Evolutionary conservation across 495 filamentous ascomycete species (phyloP), one percentile per base, ranked within the genome.

Genomic region (Neurospora sp.): DNA sequence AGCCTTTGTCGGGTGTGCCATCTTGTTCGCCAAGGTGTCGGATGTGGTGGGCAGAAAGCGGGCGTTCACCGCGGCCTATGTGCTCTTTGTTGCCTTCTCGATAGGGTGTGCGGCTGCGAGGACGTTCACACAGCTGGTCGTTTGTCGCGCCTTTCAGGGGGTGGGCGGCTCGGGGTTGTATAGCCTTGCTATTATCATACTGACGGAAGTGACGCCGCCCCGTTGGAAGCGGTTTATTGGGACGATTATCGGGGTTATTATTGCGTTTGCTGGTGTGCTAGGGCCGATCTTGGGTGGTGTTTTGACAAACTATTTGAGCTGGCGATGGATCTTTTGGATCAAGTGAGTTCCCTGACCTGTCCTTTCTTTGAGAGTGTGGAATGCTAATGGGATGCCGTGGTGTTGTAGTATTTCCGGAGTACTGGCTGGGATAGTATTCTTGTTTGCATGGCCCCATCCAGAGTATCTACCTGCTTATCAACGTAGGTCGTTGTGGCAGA

Each of bases 241-340:
- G 3, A 72, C 71, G 4, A 45, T 82, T 16, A 73, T 83, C 3
- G 80, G 80, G 12, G 35, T 78, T 0, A 76, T 79, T 14, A 39
- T 83, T 31, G 80, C 80, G n/a, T 22, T 75, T 16, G 69, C 80
- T 4, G 81, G 81, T 20, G 79, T 82, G 9, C 65, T 88, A 16
- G 91, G 91, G 0, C 91, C 91, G 6, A 78, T 93, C 1, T 78
- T 92, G 7, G 90, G 91, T 8, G 91, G 91, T 27, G 78, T 86
- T 0, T 85, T 93, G 73, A 87, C 90, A 0, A 75, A 91, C 61
- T 83, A 85, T 35, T 79, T 88, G 0, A 84, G 82, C 22, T 92
- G 91, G 91, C 77, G 90, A 69, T 93, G 91, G 90, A 84, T 84
- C 1, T 92, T 90, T 78, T 92, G 88, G 88, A 87, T 92, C 80